phyloP scores from a whole-genome alignment of 2,329 filamentous ascomycete species.

The Neofusicoccum umdonicola region DNA sequence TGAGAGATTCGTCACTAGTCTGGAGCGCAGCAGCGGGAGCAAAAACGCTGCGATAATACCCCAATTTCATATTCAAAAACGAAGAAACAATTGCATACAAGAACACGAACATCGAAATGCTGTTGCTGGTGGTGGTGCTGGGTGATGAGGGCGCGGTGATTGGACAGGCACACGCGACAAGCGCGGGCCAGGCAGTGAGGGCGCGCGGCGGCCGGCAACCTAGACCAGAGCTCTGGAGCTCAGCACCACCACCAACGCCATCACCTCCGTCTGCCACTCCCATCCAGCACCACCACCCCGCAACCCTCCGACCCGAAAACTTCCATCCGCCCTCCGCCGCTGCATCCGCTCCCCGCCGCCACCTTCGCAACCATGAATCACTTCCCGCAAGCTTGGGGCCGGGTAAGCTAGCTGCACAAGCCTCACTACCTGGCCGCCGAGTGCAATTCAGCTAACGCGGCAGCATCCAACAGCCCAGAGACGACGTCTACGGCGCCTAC shows the following conservation, averaged over 20 bases:
- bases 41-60: neutral
- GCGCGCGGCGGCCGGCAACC: constrained; percentile 14
- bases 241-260: constrained; percentile 13
- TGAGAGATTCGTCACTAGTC: neutral
- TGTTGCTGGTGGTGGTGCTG: neutral
- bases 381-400: constrained; percentile 64
- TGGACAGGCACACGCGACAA: neutral
- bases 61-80: neutral
- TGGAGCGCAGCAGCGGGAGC: neutral
- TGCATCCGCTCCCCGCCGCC: neutral
- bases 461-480: constrained; percentile 68
- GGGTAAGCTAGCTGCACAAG: constrained; percentile 46
- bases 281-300: constrained; percentile 15
- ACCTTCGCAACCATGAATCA: constrained; percentile 56
- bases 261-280: constrained; percentile 10
- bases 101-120: too few species aligned
- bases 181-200: constrained; percentile 8
- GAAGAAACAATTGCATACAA: too few species aligned
- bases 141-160: neutral
- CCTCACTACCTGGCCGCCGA: constrained; percentile 13
- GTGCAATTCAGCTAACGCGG: constrained; percentile 10
- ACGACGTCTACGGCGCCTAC: constrained; percentile 95
- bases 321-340: constrained; percentile 19
- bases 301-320: constrained; percentile 20
- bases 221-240: constrained; percentile 12